Base-by-base conservation (phyloP, 1,284 basidiomycete genomes). In the Pyrrhoderma noxium region DNA sequence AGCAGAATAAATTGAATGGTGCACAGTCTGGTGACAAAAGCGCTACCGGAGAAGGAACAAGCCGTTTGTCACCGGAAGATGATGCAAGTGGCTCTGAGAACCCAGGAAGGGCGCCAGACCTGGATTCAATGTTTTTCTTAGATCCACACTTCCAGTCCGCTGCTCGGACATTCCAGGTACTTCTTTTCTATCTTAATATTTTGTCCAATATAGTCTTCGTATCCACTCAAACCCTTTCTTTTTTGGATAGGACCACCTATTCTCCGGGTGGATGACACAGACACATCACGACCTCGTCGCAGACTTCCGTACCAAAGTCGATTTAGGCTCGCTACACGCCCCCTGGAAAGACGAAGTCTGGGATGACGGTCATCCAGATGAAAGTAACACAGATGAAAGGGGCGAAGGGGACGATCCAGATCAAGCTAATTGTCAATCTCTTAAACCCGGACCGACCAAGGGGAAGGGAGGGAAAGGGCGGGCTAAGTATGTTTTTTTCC, bases 281-380 rank as follows among this genome's bases (percentile, higher is more conserved):
- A 60, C 68, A 2, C 76, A 79, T 47, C 56, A 57, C 8, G 69
- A 67, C 27, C 71, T 72, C 52, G 66, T 78, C 2, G 57, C 60
- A 23, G 62, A 68, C 52, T 79, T 73, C 58, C 56, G 67, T 43
- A 61, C 64, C 16, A 74, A 73, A 11, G 65, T 78, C 19, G 56
- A 58, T 1, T 61, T 66, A 19, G 78, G 78, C 0, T 69, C 64
- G 7, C 48, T 77, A 45, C 70, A 76, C 43, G 77, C 73, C 8
- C 68, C 75, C 19, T 81, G 77, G 77, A 82, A 82, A 59, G 79
- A 82, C 59, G 76, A 80, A 42, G 70, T 68, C 19, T 82, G 79
- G 79, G 71, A 73, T 52, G 63, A 61, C 18, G 70, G 74, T 7
- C 72, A 75, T 57, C 37, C 55, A 34, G 57, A 60, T 35, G 56